Base-by-base conservation (phyloP, 2,329 filamentous ascomycete species). In the Cercospora sp. region DNA sequence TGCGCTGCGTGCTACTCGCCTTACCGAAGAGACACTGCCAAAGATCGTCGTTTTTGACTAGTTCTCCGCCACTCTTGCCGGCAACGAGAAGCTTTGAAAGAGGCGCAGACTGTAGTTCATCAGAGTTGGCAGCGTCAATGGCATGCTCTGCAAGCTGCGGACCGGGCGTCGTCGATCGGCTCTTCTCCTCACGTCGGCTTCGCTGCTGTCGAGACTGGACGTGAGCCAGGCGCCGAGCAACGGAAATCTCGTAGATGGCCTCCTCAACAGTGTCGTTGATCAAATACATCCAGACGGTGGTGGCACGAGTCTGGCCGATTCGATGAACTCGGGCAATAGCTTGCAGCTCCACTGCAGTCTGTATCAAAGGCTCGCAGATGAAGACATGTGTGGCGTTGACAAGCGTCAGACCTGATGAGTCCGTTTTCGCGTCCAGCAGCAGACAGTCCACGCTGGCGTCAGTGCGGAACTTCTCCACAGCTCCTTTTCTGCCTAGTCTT, bases 381-480 rank as follows among this genome's bases (percentile, higher is more conserved):
- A 98, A 96, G 1, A 98, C 93, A 77, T 98, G 93, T 59, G 89
- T 97, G 4, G 94, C 95, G 74, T 96, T 94, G 72, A 97, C 91
- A 0, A 99, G 86, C 70, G 97, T 98, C 32, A 99, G 84, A 0
- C 95, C 95, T 1, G 91, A 94, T 0, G 92, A 91, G 77, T 97
- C 92, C 0, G 92, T 91, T 72, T 93, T 91, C 5, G 94, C 94
- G 77, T 97, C 93, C 13, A 99, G 85, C 3, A 98, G 84, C 73
- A 99, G 94, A 73, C 91, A 94, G 77, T 97, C 93, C 5, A 90
- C 78, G 34, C 81, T 81, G 2, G 92, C 86, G 70, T 97, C 89
- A 2, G 88, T 83, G 74, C 91, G 92, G 84, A 98, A 99, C 6
- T 81, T 87, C 37, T 88, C 84, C 70, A 94, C 90, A 9, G 93